Conservation (phyloP, 2,329 filamentous ascomycete species). For the Albophoma yamanashiensis region DNA sequence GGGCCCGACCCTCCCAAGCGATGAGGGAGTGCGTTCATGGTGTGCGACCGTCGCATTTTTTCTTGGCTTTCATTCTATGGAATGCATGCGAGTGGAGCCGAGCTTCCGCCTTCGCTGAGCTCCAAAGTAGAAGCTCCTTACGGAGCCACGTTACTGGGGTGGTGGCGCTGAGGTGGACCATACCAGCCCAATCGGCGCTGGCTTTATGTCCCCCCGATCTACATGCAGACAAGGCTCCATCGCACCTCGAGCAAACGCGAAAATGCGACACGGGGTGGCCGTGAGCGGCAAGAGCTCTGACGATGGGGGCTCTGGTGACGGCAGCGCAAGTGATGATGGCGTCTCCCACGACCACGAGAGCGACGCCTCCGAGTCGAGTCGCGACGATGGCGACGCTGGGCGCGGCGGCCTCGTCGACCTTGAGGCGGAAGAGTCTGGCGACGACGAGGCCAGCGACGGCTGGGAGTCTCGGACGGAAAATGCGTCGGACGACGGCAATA, state of each 20-base stretch:
- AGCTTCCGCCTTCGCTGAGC: no score
- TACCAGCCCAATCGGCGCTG: background rate
- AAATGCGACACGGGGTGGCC: background rate
- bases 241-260: background rate
- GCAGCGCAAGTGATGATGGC: background rate
- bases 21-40: no score
- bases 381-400: background rate
- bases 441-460: background rate
- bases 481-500: background rate
- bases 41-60: no score
- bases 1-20: no score
- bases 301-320: slow-evolving; percentile 1
- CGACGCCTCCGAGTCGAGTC: background rate
- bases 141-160: background rate
- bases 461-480: background rate
- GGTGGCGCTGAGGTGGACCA: background rate
- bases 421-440: slow-evolving; percentile 6
- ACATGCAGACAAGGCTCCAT: background rate
- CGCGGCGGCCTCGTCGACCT: slow-evolving; percentile 3
- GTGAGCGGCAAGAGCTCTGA: background rate
- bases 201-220: no score
- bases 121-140: no score
- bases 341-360: background rate
- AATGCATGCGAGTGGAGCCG: no score
- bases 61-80: no score